Percentiles rank a stretch among this genome's conserved stretches.
phyloP scores from a whole-genome alignment of 2,329 filamentous ascomycete species.

The Fusarium nisikadoi region DNA sequence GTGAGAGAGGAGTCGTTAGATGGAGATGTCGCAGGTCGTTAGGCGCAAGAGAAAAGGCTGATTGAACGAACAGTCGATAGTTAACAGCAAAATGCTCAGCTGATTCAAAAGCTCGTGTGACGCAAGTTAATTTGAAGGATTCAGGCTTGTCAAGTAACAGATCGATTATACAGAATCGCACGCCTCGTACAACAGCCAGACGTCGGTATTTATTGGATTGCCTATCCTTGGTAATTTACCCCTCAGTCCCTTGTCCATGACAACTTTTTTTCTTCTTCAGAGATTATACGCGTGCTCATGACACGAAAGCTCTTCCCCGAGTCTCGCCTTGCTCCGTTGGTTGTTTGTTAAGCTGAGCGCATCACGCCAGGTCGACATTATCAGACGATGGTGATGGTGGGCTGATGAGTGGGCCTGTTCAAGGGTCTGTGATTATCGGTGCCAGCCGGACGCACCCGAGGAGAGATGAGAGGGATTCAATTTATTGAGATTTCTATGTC shows the following conservation, averaged over 20 bases:
- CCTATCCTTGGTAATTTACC: conserved; percentile 15
- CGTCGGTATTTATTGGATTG: conserved; percentile 41
- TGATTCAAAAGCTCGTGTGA: neutral
- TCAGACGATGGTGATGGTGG: conserved; percentile 42
- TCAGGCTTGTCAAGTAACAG: neutral
- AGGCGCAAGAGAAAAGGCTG: neutral
- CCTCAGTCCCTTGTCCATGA: conserved; percentile 25
- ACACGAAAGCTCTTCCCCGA: conserved; percentile 33
- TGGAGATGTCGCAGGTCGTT: neutral
- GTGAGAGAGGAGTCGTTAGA: neutral
- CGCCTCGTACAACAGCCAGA: conserved; percentile 3
- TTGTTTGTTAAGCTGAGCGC: conserved; percentile 38
- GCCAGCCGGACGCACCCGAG: conserved; percentile 43
- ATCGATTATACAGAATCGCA: conserved; percentile 24
- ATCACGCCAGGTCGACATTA: conserved; percentile 46
- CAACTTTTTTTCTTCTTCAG: conserved; percentile 6
- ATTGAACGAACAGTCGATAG: neutral
- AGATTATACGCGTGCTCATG: conserved; percentile 25
- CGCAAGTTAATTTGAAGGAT: conserved; percentile 4
- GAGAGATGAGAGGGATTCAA: neutral
- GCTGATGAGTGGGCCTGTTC: conserved; percentile 44
- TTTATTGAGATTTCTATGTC: neutral
- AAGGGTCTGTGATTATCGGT: conserved; percentile 38
- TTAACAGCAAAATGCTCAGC: neutral
- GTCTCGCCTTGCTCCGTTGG: conserved; percentile 45